These are phyloP conservation scores for Leccinum solheimii DNA, from an alignment of 1,284 basidiomycete species.

Conservation along the genomic window DNA sequence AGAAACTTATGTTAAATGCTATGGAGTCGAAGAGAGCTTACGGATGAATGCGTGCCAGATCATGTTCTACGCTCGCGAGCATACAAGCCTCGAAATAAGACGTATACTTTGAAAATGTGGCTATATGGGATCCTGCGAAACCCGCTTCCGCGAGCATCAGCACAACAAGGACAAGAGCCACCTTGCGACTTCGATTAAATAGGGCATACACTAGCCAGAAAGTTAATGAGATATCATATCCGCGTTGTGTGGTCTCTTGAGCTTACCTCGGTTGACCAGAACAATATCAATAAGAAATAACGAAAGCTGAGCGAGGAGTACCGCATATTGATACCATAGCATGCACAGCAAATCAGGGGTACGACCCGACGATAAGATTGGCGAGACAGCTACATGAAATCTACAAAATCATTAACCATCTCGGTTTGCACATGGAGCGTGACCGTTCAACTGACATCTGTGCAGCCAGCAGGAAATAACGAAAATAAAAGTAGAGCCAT, in stretches of 20 bases:
- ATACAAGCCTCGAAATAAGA: constrained; percentile 17
- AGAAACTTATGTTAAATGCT: background rate
- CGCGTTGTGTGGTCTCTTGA: no score
- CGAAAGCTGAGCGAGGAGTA: constrained; percentile 2
- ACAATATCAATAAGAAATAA: constrained; percentile 13
- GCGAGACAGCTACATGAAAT: constrained; percentile 12
- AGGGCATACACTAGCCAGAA: constrained; percentile 19
- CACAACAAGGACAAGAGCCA: constrained; percentile 6
- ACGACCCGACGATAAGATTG: constrained; percentile 15
- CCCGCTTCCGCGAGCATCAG: constrained; percentile 15
- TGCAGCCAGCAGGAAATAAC: constrained; percentile 14
- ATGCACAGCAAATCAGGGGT: constrained; percentile 12
- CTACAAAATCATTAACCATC: constrained; percentile 5
- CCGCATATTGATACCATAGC: constrained; percentile 19
- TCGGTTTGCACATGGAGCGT: background rate
- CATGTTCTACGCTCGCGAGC: background rate
- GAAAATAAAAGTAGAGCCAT: constrained; percentile 27
- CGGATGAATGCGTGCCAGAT: background rate
- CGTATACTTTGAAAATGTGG: background rate
- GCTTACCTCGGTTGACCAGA: constrained; percentile 24
- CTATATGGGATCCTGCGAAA: background rate
- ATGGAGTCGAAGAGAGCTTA: background rate
- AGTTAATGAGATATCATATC: background rate
- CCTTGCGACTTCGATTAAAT: constrained; percentile 24
- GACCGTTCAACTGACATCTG: constrained; percentile 19